phyloP scores from a whole-genome alignment of 352 stramenopile genomes.

The Phytophthora foliorum region DNA sequence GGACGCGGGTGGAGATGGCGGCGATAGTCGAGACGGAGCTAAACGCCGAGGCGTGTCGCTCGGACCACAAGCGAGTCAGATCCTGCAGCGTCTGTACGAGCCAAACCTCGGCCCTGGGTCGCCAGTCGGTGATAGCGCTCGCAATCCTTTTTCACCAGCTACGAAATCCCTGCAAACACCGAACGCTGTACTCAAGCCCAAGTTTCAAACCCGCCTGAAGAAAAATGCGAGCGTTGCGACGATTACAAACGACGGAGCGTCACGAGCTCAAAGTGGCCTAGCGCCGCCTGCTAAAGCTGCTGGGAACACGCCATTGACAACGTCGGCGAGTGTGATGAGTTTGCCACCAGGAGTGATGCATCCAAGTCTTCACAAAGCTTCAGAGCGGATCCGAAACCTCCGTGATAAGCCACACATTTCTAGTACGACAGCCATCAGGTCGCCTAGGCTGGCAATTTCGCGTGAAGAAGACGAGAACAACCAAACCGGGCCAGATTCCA shows the following conservation, averaged over 20 bases:
- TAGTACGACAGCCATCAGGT: slow-evolving; percentile 22
- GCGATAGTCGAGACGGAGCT: slow-evolving; percentile 56
- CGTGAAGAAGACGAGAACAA: slow-evolving; percentile 37
- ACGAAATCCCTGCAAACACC: slow-evolving; percentile 6
- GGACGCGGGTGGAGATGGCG: slow-evolving; percentile 1
- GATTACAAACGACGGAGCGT: slow-evolving; percentile 24
- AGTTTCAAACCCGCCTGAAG: slow-evolving; percentile 52
- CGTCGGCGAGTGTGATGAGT: slow-evolving; percentile 48
- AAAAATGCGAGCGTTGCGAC: slow-evolving; percentile 55
- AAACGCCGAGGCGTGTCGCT: slow-evolving; percentile 58
- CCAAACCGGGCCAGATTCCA: slow-evolving; percentile 4
- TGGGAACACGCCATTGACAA: slow-evolving; percentile 4
- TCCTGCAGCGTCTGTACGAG: slow-evolving; percentile 76
- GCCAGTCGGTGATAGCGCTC: background rate
- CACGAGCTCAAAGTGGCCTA: slow-evolving; percentile 2
- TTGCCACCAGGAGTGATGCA: slow-evolving; percentile 52
- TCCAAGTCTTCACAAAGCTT: slow-evolving; percentile 64
- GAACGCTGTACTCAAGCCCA: slow-evolving; percentile 52
- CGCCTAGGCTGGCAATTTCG: slow-evolving; percentile 14
- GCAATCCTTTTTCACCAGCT: slow-evolving; percentile 4
- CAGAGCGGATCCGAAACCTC: slow-evolving; percentile 64
- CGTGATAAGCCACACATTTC: slow-evolving; percentile 39
- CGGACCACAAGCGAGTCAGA: slow-evolving; percentile 64
- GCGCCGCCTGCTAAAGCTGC: background rate
- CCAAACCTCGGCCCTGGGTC: slow-evolving; percentile 57